Evolutionary conservation across 345 rosid species (phyloP).

Genomic region (Laguncularia racemosa): DNA sequence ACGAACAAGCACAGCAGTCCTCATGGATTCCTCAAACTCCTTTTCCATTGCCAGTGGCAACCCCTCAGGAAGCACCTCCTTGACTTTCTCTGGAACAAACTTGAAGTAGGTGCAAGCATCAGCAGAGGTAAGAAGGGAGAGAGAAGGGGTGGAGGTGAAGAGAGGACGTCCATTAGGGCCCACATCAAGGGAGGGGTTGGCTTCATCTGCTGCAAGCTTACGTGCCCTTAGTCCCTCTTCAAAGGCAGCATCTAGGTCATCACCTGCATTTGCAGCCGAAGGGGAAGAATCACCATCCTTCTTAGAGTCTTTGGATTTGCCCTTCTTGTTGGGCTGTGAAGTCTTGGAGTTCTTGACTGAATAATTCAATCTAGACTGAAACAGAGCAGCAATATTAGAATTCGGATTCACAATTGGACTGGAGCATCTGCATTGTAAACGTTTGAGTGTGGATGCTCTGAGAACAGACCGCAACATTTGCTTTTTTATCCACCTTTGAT

Average conservation of each 20-base stretch:
- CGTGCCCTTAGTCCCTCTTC: conserved; percentile 48
- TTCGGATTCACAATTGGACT: conserved; percentile 2
- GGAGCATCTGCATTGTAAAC: conserved; percentile 4
- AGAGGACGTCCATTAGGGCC: conserved; percentile 67
- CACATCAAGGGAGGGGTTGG: conserved; percentile 52
- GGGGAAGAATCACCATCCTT: conserved; percentile 32
- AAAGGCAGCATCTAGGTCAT: conserved; percentile 21
- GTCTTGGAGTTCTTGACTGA: conserved; percentile 16
- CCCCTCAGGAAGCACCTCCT: conserved; percentile 66
- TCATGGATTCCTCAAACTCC: conserved; percentile 82
- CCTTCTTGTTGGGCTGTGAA: conserved; percentile 30
- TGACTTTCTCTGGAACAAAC: conserved; percentile 52
- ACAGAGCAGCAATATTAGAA: conserved; percentile 3
- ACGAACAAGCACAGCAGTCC: conserved; percentile 67
- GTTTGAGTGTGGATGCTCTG: conserved; percentile 20
- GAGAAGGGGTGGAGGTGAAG: conserved; percentile 52
- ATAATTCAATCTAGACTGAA: conserved; percentile 1
- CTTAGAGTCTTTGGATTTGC: conserved; percentile 22
- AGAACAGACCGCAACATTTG: conserved; percentile 19
- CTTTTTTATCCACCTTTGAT: too few species aligned
- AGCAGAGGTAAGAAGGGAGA: conserved; percentile 56
- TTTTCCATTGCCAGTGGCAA: conserved; percentile 55
- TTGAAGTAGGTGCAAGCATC: conserved; percentile 72
- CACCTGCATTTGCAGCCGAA: conserved; percentile 16
- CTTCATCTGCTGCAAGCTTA: conserved; percentile 59